Evolutionary conservation across 225 moss, liverwort and hornwort genomes (phyloP), one percentile per base, ranked within the genome.

Genomic region (Climacium dendroides): DNA sequence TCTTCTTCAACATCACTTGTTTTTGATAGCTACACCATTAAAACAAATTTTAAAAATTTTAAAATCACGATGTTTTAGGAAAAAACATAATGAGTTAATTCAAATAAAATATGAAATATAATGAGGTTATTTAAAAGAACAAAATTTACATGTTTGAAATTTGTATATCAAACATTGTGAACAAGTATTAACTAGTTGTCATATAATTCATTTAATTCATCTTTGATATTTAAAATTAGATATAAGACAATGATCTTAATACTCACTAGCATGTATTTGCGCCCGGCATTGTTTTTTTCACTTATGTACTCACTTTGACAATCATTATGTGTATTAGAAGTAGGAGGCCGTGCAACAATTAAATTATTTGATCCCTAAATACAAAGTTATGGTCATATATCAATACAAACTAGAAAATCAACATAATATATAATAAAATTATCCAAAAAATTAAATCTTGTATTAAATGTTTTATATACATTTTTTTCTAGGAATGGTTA

Each of bases 1-100:
- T 90, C 94, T 69, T 93, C 88, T 61, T 96, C 92, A 63, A 95
- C 79, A 35, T 94, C 82, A 88, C 96, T 95, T 87, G 93, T 92
- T 85, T 93, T 96, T 24, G 96, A 92, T 52, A 95, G 29, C 95
- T 96, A 52, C 20, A 80, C 2, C 39, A 83, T 52, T 29, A 7
- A 66, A 11, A 23, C 11, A 62, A n/a, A 70, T 16, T 2, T 48
- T 29, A 1, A 32, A n/a, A 85, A 55, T 2, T 35, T 29, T 30
- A 6, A 48, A 57, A 59, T 52, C 10, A 59, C 15, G 4, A 50
- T 52, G 3, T 29, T 39, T 37, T 59, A 43, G 4, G 10, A 12
- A 39, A 77, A 37, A 57, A 23, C 3, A n/a, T 19, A 11, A 61
- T 25, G 1, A 39, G 1, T 9, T 2, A 5, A 6, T 80, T 28